Conservation (phyloP, 169 alveolate species). For the Theileria equi region DNA sequence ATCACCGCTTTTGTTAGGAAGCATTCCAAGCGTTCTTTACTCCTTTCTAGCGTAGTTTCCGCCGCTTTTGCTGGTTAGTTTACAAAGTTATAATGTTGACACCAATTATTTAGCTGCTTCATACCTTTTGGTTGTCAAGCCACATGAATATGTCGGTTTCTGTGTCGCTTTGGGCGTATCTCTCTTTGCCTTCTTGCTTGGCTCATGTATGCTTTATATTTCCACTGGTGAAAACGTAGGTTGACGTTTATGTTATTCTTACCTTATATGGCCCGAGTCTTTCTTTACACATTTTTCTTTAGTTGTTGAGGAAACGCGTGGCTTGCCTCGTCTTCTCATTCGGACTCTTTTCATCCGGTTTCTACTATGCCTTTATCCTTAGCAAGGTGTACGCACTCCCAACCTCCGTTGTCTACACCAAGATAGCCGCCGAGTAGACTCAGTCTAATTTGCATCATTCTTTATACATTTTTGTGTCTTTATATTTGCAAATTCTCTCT, state of each 20-base stretch:
- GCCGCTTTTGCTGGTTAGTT: constrained; percentile 40
- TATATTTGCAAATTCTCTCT: background rate
- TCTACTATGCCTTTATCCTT: constrained; percentile 18
- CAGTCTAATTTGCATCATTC: too few species aligned
- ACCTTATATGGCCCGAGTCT: background rate
- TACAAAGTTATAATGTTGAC: background rate
- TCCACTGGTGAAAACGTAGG: constrained; percentile 10
- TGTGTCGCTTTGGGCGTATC: constrained; percentile 18
- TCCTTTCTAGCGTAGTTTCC: constrained; percentile 22
- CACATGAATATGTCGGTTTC: constrained; percentile 17
- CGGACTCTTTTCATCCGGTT: constrained; percentile 15
- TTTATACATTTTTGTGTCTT: background rate
- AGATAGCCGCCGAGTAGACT: too few species aligned
- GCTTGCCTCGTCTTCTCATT: constrained; percentile 9
- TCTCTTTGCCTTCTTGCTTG: constrained; percentile 3
- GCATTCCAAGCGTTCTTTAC: constrained; percentile 17
- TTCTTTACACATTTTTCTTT: background rate
- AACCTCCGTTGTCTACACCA: constrained; percentile 8
- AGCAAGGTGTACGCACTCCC: constrained; percentile 12
- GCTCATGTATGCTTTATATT: constrained; percentile 12
- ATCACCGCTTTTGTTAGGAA: constrained; percentile 37
- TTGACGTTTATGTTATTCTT: too few species aligned
- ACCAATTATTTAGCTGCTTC: constrained; percentile 13
- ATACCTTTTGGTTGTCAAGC: constrained; percentile 22
- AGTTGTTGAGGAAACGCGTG: constrained; percentile 8